phyloP scores from a whole-genome alignment of 495 filamentous ascomycete genomes.

The Hypoxylon cercidicola region DNA sequence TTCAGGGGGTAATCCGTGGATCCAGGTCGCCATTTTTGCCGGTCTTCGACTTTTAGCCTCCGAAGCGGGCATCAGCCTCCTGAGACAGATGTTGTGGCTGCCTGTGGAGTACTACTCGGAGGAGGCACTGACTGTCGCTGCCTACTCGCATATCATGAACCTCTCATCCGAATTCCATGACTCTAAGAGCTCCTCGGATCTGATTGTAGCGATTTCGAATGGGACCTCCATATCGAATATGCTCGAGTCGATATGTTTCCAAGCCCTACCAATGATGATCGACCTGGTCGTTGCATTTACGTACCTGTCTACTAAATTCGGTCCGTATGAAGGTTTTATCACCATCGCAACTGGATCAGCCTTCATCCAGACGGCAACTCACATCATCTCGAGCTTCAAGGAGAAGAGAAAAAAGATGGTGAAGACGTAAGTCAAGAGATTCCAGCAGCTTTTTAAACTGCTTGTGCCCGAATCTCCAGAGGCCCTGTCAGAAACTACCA shows the following conservation, averaged over 20 bases:
- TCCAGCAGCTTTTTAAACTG: neutral
- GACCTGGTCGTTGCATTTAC: constrained; percentile 75
- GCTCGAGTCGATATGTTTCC: constrained; percentile 73
- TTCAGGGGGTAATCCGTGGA: constrained; percentile 60
- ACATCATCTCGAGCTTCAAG: constrained; percentile 58
- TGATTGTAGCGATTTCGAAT: constrained; percentile 73
- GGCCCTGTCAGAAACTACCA: neutral
- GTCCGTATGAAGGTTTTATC: constrained; percentile 78
- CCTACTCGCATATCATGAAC: constrained; percentile 80
- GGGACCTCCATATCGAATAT: constrained; percentile 71
- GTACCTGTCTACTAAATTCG: constrained; percentile 76
- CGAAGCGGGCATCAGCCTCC: constrained; percentile 63
- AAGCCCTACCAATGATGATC: constrained; percentile 73
- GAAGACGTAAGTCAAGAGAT: constrained; percentile 34
- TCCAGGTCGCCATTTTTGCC: constrained; percentile 65
- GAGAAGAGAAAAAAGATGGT: constrained; percentile 54
- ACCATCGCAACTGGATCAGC: constrained; percentile 68
- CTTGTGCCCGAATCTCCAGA: neutral
- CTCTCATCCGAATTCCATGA: constrained; percentile 85
- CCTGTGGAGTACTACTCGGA: constrained; percentile 73
- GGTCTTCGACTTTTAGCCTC: constrained; percentile 65
- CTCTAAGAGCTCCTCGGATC: constrained; percentile 75
- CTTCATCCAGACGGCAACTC: constrained; percentile 71
- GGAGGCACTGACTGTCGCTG: constrained; percentile 67
- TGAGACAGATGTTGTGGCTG: constrained; percentile 70